phyloP scores from a whole-genome alignment of 305 asterid species.

The Ilex paraguariensis region DNA sequence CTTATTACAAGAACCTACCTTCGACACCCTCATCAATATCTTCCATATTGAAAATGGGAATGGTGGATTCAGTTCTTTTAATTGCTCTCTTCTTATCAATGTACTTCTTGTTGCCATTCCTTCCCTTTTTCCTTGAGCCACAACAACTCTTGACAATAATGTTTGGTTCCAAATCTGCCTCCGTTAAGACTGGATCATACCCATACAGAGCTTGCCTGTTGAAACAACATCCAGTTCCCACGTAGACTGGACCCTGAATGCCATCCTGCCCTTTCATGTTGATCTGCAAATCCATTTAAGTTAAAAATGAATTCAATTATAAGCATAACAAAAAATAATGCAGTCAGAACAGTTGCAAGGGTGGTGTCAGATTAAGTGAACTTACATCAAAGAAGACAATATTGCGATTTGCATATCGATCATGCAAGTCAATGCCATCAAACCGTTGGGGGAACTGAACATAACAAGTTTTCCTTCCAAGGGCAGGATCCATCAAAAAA shows the following conservation, averaged over 20 bases:
- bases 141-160: conserved; percentile 82
- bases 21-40: conserved; percentile 80
- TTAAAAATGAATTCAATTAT: conserved; percentile 9
- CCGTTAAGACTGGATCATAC: conserved; percentile 78
- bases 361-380: conserved; percentile 6
- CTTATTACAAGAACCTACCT: conserved; percentile 34
- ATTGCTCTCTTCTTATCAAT: conserved; percentile 54
- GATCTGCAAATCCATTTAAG: conserved; percentile 40
- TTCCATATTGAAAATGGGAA: conserved; percentile 75
- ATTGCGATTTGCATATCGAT: conserved; percentile 91
- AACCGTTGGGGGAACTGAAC: conserved; percentile 93
- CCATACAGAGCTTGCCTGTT: conserved; percentile 85
- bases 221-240: conserved; percentile 91
- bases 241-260: conserved; percentile 89
- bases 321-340: conserved; percentile 1
- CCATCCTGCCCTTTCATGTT: conserved; percentile 90
- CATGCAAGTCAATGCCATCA: conserved; percentile 89
- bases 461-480: conserved; percentile 76
- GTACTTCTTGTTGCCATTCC: conserved; percentile 51
- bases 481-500: conserved; percentile 85
- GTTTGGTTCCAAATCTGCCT: conserved; percentile 83
- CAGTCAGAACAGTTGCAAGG: not conserved
- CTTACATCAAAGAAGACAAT: conserved; percentile 89
- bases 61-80: conserved; percentile 67
- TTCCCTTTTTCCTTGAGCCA: conserved; percentile 75